Evolutionary conservation across 2,329 filamentous ascomycete genomes (phyloP), one percentile per base, ranked within the genome.

Genomic region (Pleurostoma richardsiae): DNA sequence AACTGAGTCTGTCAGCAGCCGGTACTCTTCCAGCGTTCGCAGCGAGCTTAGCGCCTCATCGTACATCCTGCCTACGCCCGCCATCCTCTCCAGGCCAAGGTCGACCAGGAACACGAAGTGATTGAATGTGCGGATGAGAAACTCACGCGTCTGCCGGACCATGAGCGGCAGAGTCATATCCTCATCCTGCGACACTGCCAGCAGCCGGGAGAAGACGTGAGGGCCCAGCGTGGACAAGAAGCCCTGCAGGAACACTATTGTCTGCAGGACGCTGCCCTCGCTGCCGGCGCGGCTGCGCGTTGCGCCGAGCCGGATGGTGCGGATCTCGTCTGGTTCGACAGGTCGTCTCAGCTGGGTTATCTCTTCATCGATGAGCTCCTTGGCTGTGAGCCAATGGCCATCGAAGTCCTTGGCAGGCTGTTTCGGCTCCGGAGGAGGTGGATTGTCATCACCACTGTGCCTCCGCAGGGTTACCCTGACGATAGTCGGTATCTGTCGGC

Each of bases 201-300:
- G 29, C 11, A 41, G 40, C 5, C 40, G 4, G 8, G 40, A 41
- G 40, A 41, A 41, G 29, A 41, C 29, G 29, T 41, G 40, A 4
- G 40, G 40, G 19, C 40, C 40, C 10, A 41, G 29, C 29, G 40
- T 41, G 6, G 40, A 41, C 6, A 41, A 28, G 29, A 41, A 41
- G 40, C 40, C 40, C 11, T 41, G 40, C 19, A 41, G 40, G 29
- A 41, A 41, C n/a, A 41, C 29, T n/a, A 41, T 41, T 10, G 40
- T 41, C 11, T 41, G 40, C 40, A 41, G 19, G 10, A 28, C 19
- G 29, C 40, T 41, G 19, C 40, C 40, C 29, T 41, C 40, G 19
- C 8, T 10, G 40, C 40, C 40, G 5, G 40, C 40, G 26, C 40
- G 19, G 29, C n/a, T 28, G 26, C 19, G 4, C 6, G 40, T 41